phyloP scores from a whole-genome alignment of 1,284 basidiomycete genomes.

The Leccinum cinnamomeum region DNA sequence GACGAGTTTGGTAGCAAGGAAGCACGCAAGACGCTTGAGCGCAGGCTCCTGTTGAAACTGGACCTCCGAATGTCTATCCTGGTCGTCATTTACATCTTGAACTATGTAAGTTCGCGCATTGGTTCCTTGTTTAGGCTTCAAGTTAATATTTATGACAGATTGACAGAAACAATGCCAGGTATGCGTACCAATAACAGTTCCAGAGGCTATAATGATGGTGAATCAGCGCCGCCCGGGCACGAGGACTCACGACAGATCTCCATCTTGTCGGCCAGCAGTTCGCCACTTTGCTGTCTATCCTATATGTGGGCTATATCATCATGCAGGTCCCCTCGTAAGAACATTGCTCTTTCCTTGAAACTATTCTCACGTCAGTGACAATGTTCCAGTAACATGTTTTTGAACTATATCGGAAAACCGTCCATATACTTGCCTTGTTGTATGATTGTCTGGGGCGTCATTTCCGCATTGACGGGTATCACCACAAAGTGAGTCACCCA shows the following conservation, averaged over 20 bases:
- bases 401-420: slow-evolving; percentile 71
- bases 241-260: slow-evolving; percentile 26
- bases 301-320: slow-evolving; percentile 69
- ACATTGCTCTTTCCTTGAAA: background rate
- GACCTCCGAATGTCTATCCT: slow-evolving; percentile 51
- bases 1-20: slow-evolving; percentile 47
- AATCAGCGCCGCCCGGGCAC: slow-evolving; percentile 26
- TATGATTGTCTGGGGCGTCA: slow-evolving; percentile 71
- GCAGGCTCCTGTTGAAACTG: slow-evolving; percentile 47
- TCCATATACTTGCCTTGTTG: slow-evolving; percentile 72
- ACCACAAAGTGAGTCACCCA: slow-evolving; percentile 48
- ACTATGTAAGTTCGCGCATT: slow-evolving; percentile 41
- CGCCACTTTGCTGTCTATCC: slow-evolving; percentile 67
- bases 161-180: slow-evolving; percentile 69
- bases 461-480: slow-evolving; percentile 65
- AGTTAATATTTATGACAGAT: slow-evolving; percentile 41
- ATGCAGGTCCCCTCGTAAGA: slow-evolving; percentile 56
- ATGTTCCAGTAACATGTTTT: slow-evolving; percentile 62
- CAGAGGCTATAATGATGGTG: background rate
- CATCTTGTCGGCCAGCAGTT: slow-evolving; percentile 50
- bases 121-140: background rate
- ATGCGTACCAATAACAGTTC: slow-evolving; percentile 17
- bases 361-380: background rate
- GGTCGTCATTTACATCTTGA: slow-evolving; percentile 55
- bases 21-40: slow-evolving; percentile 43